Conservation (phyloP, 2,329 filamentous ascomycete species). For the Paraconiothyrium brasiliense region DNA sequence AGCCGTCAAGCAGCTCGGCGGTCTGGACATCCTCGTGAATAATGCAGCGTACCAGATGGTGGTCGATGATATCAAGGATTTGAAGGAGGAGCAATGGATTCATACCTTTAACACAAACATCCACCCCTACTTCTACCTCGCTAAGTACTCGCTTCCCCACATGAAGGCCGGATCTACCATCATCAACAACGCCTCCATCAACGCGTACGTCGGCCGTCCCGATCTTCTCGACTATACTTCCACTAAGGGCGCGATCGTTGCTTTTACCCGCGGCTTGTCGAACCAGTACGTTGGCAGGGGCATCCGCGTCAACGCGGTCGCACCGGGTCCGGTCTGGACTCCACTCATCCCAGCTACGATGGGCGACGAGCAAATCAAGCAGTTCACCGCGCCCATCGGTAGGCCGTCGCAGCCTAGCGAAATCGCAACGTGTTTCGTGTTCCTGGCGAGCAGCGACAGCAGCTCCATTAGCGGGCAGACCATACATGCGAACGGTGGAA, state of each 20-base stretch:
- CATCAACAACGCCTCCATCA: conserved; percentile 87
- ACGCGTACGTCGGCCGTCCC: conserved; percentile 81
- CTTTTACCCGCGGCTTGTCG: conserved; percentile 79
- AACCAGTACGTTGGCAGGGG: conserved; percentile 78
- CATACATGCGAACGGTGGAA: conserved; percentile 66
- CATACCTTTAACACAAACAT: conserved; percentile 86
- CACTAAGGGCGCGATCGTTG: conserved; percentile 79
- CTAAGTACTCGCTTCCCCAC: conserved; percentile 79
- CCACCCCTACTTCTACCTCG: conserved; percentile 80
- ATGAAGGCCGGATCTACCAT: conserved; percentile 79
- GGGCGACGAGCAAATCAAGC: conserved; percentile 69
- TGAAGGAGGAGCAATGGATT: conserved; percentile 80
- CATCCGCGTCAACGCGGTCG: conserved; percentile 79
- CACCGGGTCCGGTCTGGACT: conserved; percentile 70
- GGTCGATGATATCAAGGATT: conserved; percentile 73
- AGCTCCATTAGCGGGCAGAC: conserved; percentile 77
- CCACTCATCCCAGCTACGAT: conserved; percentile 55
- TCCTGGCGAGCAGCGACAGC: conserved; percentile 78
- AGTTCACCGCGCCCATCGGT: conserved; percentile 79
- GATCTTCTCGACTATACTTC: conserved; percentile 85
- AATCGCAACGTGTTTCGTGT: conserved; percentile 83
- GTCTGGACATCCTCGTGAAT: conserved; percentile 78
- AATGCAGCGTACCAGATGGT: conserved; percentile 80
- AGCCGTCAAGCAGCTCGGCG: conserved; percentile 71
- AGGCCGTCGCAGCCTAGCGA: conserved; percentile 82